A percentile compares a stretch with the other conserved stretches of the same genome.
phyloP scores from a whole-genome alignment of 2,329 filamentous ascomycete genomes.

The Fusarium tjaetaba region DNA sequence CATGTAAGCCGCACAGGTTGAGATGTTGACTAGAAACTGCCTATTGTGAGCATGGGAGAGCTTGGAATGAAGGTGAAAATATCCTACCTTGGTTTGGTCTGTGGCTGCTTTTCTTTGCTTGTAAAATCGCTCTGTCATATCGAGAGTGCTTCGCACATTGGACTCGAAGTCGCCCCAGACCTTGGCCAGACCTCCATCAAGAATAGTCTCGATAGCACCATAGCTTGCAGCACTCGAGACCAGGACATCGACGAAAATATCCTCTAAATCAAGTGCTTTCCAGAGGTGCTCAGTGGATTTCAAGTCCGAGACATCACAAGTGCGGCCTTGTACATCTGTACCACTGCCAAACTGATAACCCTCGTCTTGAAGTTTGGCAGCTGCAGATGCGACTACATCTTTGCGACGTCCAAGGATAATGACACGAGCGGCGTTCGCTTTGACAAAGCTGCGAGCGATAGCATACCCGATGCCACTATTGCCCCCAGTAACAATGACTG shows the following conservation, averaged over 20 bases:
- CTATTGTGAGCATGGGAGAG: neutral
- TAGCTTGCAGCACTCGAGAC: neutral
- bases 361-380: neutral
- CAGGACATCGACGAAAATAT: neutral
- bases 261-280: neutral
- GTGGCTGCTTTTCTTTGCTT: neutral
- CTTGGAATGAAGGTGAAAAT: rapidly evolving
- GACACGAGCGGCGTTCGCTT: neutral
- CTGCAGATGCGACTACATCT: neutral
- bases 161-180: neutral
- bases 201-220: neutral
- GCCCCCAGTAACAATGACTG: neutral
- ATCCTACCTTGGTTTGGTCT: neutral
- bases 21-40: neutral
- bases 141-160: neutral
- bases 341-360: neutral
- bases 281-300: neutral
- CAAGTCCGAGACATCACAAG: neutral
- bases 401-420: neutral
- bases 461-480: neutral
- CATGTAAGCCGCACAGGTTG: neutral
- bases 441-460: neutral
- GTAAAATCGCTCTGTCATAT: neutral
- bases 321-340: neutral
- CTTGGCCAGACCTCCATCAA: neutral